Evolutionary conservation across 306 rosid species (phyloP), one percentile per base, ranked within the genome.

Genomic region (Cicer yamashitae): DNA sequence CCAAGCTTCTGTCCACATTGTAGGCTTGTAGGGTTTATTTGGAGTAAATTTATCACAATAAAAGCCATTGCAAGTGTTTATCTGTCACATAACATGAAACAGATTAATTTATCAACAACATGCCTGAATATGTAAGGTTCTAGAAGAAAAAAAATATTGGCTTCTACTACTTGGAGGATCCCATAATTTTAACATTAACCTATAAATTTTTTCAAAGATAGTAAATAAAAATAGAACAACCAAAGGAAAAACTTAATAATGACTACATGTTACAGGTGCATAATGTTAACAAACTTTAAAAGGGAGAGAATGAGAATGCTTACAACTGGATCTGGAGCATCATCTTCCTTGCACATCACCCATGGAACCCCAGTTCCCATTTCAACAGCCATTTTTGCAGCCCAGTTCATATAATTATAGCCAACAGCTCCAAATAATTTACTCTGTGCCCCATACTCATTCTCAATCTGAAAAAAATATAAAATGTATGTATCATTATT

Each of bases 311-410:
- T 68, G 44, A 46, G 70, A 79, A 48, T 76, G 67, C 87, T 88
- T 68, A 96, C 99, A 91, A 96, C 91, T 77, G 99, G 99, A 92
- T 96, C 99, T 25, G 99, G 99, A 7, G 99, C 99, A 87, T 96
- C 98, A n/a, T 92, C 99, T 88, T 96, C 97, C 88, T 96, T 96
- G 90, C 99, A 96, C 99, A 96, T 96, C 46, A 96, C 85, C 99
- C 99, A 96, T 0, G 99, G 99, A 73, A 96, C 99, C 40, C 99
- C 99, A 11, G 99, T 96, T 58, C 79, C 93, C 84, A 79, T 81
- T 84, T 93, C 92, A 30, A 90, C 90, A 30, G 99, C 99, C 99
- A 96, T 96, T 53, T 92, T 87, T 60, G 99, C 99, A 7, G 99
- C 99, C 99, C 99, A 96, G 59, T 75, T 90, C 85, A 92, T 71